These are phyloP conservation scores for Pyrenula massariospora DNA, from an alignment of 495 filamentous ascomycete species.

Conservation along the genomic window DNA sequence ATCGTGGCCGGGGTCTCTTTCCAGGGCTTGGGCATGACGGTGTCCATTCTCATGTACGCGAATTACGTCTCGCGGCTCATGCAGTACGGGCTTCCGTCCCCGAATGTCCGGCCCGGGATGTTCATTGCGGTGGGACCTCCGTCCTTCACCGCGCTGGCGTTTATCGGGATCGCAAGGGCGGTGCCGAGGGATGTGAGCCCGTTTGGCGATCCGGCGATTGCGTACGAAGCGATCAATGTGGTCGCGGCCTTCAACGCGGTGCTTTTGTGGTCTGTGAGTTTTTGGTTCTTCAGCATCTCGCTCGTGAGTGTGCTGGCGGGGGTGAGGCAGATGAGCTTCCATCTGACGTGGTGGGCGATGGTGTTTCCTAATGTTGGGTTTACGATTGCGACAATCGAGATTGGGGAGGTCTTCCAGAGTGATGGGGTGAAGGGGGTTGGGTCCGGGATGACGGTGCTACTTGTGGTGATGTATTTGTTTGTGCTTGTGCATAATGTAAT, in stretches of 20 bases:
- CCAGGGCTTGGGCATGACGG: constrained; percentile 33
- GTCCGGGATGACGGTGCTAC: constrained; percentile 32
- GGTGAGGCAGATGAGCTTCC: constrained; percentile 31
- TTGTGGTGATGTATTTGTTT: constrained; percentile 46
- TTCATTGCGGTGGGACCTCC: constrained; percentile 63
- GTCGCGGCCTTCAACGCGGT: constrained; percentile 25
- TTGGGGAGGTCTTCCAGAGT: constrained; percentile 29
- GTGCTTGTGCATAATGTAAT: constrained; percentile 39
- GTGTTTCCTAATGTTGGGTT: constrained; percentile 38
- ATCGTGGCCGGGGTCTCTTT: constrained; percentile 31
- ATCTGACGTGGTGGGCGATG: constrained; percentile 39
- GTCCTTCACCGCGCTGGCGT: constrained; percentile 55
- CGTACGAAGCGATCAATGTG: constrained; percentile 37
- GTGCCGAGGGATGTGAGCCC: constrained; percentile 26
- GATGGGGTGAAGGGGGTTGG: constrained; percentile 24
- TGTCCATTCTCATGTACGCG: constrained; percentile 35
- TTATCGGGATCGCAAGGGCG: constrained; percentile 50
- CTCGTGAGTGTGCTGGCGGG: constrained; percentile 39
- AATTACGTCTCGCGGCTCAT: constrained; percentile 49
- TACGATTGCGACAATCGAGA: constrained; percentile 31
- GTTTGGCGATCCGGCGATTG: constrained; percentile 16
- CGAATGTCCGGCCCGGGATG: constrained; percentile 46
- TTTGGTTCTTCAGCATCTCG: constrained; percentile 63
- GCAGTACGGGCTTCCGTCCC: constrained; percentile 40
- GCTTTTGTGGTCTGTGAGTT: constrained; percentile 56